phyloP scores from a whole-genome alignment of 108 stramenopile genomes.

The Fragilaria crotonensis region DNA sequence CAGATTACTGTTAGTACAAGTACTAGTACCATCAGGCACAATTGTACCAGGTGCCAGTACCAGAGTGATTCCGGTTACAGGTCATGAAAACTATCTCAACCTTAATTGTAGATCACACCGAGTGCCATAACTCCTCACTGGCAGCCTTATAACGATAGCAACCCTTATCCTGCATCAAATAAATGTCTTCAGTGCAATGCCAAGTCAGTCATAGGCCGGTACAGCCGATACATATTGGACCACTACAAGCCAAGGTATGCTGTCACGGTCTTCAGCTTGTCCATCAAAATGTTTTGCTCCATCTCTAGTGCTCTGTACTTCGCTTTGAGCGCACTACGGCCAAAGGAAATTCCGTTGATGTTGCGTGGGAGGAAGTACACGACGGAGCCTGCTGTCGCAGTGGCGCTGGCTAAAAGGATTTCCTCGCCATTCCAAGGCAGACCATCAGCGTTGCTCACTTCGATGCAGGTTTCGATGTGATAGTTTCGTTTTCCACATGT shows the following conservation, averaged over 20 bases:
- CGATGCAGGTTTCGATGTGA: slow-evolving; percentile 69
- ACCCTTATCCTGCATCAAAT: too few relatives aligned
- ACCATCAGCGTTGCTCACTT: slow-evolving; percentile 26
- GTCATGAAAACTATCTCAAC: too few relatives aligned
- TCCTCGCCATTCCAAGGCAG: slow-evolving; percentile 23
- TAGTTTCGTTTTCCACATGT: slow-evolving; percentile 79
- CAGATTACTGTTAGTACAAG: too few relatives aligned
- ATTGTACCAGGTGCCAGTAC: too few relatives aligned
- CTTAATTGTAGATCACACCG: too few relatives aligned
- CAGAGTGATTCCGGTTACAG: too few relatives aligned
- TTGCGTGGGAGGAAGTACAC: slow-evolving; percentile 76
- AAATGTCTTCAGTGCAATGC: too few relatives aligned
- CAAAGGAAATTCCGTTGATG: slow-evolving; percentile 61
- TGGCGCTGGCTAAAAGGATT: slow-evolving; percentile 41
- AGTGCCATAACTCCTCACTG: too few relatives aligned
- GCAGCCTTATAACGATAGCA: too few relatives aligned
- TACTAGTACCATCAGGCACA: too few relatives aligned
- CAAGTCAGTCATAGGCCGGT: slow-evolving; percentile 22
- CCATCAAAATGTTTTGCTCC: slow-evolving; percentile 84
- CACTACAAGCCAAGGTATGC: slow-evolving; percentile 76
- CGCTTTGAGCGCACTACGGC: slow-evolving; percentile 62
- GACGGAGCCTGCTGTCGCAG: slow-evolving; percentile 24
- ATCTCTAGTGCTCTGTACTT: slow-evolving; percentile 72
- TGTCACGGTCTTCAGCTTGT: slow-evolving; percentile 81
- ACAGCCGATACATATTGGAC: too few relatives aligned